These are phyloP conservation scores for Synchytrium microbalum DNA, from an alignment of 371 early-diverging fungal species.

Conservation along the genomic window DNA sequence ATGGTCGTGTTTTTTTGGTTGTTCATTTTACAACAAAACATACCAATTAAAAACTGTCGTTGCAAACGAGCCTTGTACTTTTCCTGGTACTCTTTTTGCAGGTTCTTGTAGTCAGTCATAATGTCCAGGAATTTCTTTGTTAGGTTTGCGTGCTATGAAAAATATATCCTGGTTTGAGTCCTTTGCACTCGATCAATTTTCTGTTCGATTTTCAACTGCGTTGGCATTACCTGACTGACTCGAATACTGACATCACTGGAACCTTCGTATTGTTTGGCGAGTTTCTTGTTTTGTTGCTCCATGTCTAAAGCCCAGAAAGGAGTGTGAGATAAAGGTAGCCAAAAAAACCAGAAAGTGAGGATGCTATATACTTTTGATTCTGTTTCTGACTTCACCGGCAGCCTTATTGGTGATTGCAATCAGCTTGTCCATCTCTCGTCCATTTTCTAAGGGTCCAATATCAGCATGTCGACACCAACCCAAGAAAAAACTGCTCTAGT, in stretches of 20 bases:
- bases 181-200: too few relatives aligned
- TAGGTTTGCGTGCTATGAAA: conserved; percentile 54
- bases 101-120: conserved; percentile 71
- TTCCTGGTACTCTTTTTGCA: conserved; percentile 70
- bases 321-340: background rate
- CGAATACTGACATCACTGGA: conserved; percentile 60
- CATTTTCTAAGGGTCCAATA: conserved; percentile 27
- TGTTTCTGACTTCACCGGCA: conserved; percentile 31
- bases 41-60: conserved; percentile 78
- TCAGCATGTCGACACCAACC: conserved; percentile 9
- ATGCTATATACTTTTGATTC: conserved; percentile 39
- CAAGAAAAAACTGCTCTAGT: too few relatives aligned
- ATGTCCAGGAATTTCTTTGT: conserved; percentile 75
- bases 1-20: too few relatives aligned
- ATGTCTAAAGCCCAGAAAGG: conserved; percentile 18
- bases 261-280: conserved; percentile 51
- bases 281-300: conserved; percentile 42
- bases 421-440: conserved; percentile 56
- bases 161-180: background rate
- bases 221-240: conserved; percentile 54
- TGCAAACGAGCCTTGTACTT: conserved; percentile 79
- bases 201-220: background rate
- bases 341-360: too few relatives aligned
- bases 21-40: too few relatives aligned
- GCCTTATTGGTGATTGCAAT: conserved; percentile 57